Evolutionary conservation across 2,329 filamentous ascomycete species (phyloP), one percentile per base, ranked within the genome.

Genomic region (Lasiodiplodia sp.): DNA sequence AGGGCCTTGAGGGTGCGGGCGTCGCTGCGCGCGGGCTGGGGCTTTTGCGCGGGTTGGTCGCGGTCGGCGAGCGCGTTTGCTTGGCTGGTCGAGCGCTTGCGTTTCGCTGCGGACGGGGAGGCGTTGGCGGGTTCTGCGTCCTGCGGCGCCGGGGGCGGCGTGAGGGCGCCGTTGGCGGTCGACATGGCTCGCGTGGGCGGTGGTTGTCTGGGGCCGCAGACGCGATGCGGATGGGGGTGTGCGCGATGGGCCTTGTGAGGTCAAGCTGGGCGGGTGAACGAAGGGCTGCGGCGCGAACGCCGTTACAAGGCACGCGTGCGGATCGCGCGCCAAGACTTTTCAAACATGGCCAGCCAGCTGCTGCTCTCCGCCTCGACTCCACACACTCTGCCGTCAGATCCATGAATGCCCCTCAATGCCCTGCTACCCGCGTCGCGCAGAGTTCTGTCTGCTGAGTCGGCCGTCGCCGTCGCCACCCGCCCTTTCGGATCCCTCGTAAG

Each of bases 41-140:
- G 73, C 66, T 63, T 70, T 64, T 64, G 60, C 60, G 47, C 60
- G 60, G 60, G 21, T 47, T 49, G 73, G 72, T 75, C 74, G 75
- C 75, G 76, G 69, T 78, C 75, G 70, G 73, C 67, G 23, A 66
- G 62, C 68, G 73, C 71, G 44, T 74, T 70, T 57, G 71, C 66
- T 55, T 73, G 72, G 60, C 76, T 78, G 44, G 78, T 76, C 49
- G 78, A 79, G 69, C 82, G 82, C 76, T 85, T 85, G 56, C 83
- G 81, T 74, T 85, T 85, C 69, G 78, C 75, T 51, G 72, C 51
- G 18, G 76, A 73, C 8, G 76, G 77, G 68, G 77, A 79, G 51
- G 72, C 49, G 68, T 75, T 68, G 64, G 73, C 60, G 34, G 71
- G 60, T 21, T 68, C 72, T 34, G 73, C 16, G n/a, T 60, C 40